Conservation (phyloP, 345 rosid species). For the Theobroma cacao region DNA sequence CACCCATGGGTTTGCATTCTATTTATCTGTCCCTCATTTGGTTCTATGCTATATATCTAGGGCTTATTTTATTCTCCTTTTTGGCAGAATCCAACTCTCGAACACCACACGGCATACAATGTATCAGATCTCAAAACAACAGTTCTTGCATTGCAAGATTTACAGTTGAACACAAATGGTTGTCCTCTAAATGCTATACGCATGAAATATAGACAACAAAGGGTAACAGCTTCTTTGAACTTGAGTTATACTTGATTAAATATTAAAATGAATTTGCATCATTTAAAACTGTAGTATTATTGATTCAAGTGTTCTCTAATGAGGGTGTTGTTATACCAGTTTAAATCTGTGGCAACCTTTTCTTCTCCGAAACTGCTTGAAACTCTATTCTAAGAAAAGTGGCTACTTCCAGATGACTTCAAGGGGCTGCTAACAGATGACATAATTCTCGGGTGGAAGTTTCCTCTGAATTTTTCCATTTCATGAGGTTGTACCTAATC, state of each 20-base stretch:
- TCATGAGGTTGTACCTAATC: constrained; percentile 20
- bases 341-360: constrained; percentile 65
- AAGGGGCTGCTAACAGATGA: constrained; percentile 32
- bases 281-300: background rate
- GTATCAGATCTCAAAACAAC: constrained; percentile 54
- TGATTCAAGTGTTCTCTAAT: background rate
- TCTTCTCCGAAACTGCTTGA: constrained; percentile 60
- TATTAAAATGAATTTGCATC: background rate
- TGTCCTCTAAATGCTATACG: constrained; percentile 73
- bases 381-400: constrained; percentile 44
- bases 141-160: constrained; percentile 56
- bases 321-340: constrained; percentile 40
- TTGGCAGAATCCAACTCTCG: constrained; percentile 79
- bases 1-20: constrained; percentile 81
- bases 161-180: constrained; percentile 59
- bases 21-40: constrained; percentile 1
- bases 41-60: constrained; percentile 6
- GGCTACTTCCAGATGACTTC: constrained; percentile 22
- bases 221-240: constrained; percentile 37
- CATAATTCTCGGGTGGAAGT: constrained; percentile 9
- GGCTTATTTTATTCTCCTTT: background rate
- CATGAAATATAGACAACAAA: constrained; percentile 61
- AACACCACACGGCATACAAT: constrained; percentile 68
- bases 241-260: background rate
- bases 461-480: constrained; percentile 6